Evolutionary conservation across 1,284 basidiomycete genomes (phyloP), one percentile per base, ranked within the genome.

Genomic region (Heimioporus retisporus): DNA sequence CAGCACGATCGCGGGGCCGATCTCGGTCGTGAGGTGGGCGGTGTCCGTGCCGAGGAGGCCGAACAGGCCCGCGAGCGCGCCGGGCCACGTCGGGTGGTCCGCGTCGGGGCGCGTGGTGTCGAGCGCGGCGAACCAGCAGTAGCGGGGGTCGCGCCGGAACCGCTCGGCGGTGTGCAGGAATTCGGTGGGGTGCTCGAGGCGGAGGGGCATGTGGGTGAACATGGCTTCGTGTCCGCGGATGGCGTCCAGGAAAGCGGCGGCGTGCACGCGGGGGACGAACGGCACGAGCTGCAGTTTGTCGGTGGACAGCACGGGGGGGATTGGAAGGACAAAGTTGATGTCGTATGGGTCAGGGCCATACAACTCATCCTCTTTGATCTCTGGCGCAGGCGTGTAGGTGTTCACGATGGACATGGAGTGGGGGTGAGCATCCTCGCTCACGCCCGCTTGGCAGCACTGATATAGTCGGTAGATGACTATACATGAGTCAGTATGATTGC

Each of bases 1-100:
- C 13, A 90, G 80, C 55, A 86, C 82, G 65, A 88, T 72, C 15
- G 87, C 77, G 60, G 75, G 82, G 2, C 83, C 87, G 65, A 91
- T 83, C 69, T 91, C 88, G 6, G 82, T 82, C 59, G 68, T 65
- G 25, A 89, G 80, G 66, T 85, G 54, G 19, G 23, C 25, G 40
- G 28, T 57, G 61, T 71, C 42, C 21, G 59, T 65, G 6, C 25
- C 55, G 8, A 51, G 2, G 4, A 74, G 23, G 28, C 71, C 71
- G 18, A 75, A 65, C 43, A 74, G 2, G 14, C 71, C 73, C 6
- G 65, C 69, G 3, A 75, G 40, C 15, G 73, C 66, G 19, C 76
- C 75, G 13, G 60, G 57, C 73, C 73, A 77, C 19, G 72, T 65
- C 3, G 69, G 68, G 53, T 75, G 65, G 25, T 65, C 35, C n/a